phyloP scores from a whole-genome alignment of 2,329 filamentous ascomycete species.

The Didymella glomerata region DNA sequence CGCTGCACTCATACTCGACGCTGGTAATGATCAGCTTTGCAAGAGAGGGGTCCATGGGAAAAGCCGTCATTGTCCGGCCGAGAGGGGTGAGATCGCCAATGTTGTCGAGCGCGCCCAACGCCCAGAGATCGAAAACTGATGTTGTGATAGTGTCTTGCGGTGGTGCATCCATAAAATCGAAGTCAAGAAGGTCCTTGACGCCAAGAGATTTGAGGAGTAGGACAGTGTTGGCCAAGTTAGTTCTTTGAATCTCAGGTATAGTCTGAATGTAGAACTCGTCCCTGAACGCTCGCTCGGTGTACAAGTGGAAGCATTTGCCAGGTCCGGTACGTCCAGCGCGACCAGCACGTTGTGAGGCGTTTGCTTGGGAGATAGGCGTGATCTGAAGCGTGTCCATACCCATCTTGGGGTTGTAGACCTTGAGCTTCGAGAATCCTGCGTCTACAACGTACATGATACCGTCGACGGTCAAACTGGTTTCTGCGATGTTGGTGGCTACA shows the following conservation, averaged over 20 bases:
- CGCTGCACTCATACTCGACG: constrained; percentile 88
- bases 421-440: constrained; percentile 93
- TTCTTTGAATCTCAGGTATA: constrained; percentile 96
- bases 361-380: constrained; percentile 96
- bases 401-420: constrained; percentile 98
- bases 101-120: constrained; percentile 90
- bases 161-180: constrained; percentile 99
- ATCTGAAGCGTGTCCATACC: constrained; percentile 99
- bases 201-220: constrained; percentile 92
- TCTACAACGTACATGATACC: constrained; percentile 99
- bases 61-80: constrained; percentile 92
- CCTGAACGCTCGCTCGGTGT: constrained; percentile 92
- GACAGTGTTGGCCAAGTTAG: constrained; percentile 94
- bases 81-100: constrained; percentile 88
- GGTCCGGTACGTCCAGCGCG: constrained; percentile 94
- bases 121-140: constrained; percentile 97
- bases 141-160: constrained; percentile 98
- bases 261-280: constrained; percentile 97
- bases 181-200: constrained; percentile 92
- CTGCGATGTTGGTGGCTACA: constrained; percentile 97
- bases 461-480: constrained; percentile 96
- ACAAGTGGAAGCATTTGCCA: constrained; percentile 93
- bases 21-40: constrained; percentile 95
- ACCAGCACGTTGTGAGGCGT: constrained; percentile 90
- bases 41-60: constrained; percentile 96